Conservation (phyloP, 352 stramenopile species). For the Phytophthora idaei region DNA sequence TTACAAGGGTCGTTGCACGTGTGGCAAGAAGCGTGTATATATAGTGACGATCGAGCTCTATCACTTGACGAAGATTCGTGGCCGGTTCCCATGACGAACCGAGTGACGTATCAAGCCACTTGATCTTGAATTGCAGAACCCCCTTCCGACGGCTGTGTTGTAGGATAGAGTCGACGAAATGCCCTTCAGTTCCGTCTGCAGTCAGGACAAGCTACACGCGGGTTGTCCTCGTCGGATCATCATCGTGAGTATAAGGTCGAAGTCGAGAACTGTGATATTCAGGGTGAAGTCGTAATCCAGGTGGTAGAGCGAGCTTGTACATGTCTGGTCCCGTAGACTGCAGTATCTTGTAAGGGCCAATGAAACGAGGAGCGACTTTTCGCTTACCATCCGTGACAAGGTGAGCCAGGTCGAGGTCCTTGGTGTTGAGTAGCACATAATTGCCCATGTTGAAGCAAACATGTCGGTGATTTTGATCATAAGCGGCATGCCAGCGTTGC, state of each 20-base stretch:
- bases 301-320: neutral
- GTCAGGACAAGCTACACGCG: neutral
- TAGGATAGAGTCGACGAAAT: neutral
- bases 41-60: too few relatives aligned
- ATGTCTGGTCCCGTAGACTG: too few relatives aligned
- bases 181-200: neutral
- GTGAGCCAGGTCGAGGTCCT: neutral
- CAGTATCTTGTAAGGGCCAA: conserved; percentile 1
- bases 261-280: neutral
- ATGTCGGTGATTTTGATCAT: too few relatives aligned
- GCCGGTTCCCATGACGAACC: too few relatives aligned
- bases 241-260: neutral
- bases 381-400: too few relatives aligned
- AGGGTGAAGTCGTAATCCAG: neutral
- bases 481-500: too few relatives aligned
- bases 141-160: neutral
- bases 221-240: neutral
- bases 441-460: too few relatives aligned
- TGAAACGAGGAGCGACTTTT: neutral
- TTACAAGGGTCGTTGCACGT: too few relatives aligned
- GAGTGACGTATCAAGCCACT: too few relatives aligned
- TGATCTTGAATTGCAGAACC: neutral
- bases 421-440: neutral
- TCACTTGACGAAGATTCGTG: too few relatives aligned
- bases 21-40: too few relatives aligned